Percentiles rank a stretch among this genome's conserved stretches.
Conservation (phyloP, 2,329 filamentous ascomycete species). For the Penicillium palitans region DNA sequence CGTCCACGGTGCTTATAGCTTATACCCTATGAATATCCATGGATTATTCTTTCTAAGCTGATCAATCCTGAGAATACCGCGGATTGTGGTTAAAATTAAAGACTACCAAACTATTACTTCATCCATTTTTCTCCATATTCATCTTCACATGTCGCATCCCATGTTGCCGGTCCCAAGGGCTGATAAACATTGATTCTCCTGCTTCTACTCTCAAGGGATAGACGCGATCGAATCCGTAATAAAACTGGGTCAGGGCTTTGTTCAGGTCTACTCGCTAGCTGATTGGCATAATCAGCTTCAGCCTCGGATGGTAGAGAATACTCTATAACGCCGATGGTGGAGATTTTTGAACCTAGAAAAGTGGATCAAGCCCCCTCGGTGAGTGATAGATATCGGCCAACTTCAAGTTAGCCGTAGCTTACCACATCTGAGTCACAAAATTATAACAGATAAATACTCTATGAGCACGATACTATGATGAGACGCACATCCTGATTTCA, state of each 20-base stretch:
- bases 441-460: neutral
- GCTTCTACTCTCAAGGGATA: neutral
- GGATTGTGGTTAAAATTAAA: neutral
- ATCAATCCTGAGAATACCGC: neutral
- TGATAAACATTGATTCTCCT: neutral
- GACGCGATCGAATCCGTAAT: neutral
- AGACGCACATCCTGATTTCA: neutral
- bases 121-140: neutral
- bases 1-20: neutral
- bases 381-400: neutral
- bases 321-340: neutral
- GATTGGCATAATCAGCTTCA: neutral
- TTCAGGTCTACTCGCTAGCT: neutral
- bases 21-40: neutral
- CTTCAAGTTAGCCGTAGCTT: neutral
- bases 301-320: neutral
- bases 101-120: neutral
- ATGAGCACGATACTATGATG: neutral
- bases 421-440: neutral
- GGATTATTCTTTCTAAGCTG: neutral
- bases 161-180: neutral
- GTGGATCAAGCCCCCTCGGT: neutral
- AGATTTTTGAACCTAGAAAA: neutral
- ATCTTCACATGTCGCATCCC: neutral
- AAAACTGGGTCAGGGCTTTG: neutral